Conservation (phyloP, 2,329 filamentous ascomycete genomes). For the Venturiaceae sp. region DNA sequence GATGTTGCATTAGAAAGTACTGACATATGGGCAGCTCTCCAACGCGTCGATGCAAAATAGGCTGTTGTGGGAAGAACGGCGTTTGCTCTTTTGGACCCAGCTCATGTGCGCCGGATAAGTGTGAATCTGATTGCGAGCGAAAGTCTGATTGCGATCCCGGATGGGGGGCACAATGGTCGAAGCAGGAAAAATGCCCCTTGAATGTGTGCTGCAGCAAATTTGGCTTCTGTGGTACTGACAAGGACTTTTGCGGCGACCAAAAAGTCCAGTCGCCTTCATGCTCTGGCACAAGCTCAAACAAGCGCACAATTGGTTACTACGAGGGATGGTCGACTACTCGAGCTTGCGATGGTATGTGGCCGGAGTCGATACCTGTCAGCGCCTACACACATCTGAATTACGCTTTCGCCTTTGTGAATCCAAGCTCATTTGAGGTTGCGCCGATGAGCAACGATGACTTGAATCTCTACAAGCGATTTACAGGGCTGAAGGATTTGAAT, state of each 20-base stretch:
- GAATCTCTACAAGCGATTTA: background rate
- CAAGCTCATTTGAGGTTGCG: slow-evolving; percentile 14
- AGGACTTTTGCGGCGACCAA: too few species aligned
- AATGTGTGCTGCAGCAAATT: slow-evolving; percentile 14
- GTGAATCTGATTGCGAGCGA: too few species aligned
- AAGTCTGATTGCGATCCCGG: too few species aligned
- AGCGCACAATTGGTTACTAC: slow-evolving; percentile 10
- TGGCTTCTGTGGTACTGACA: slow-evolving; percentile 8
- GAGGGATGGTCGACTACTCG: slow-evolving; percentile 1
- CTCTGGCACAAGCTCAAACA: background rate
- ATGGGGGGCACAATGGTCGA: too few species aligned
- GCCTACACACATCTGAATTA: slow-evolving; percentile 19
- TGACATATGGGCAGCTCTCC: too few species aligned
- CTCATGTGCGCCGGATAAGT: too few species aligned
- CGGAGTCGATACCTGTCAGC: slow-evolving; percentile 14
- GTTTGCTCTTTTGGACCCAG: too few species aligned
- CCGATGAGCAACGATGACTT: slow-evolving; percentile 13
- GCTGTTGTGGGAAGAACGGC: too few species aligned
- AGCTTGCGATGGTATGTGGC: slow-evolving; percentile 15
- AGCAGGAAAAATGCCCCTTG: too few species aligned
- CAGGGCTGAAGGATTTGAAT: slow-evolving; percentile 8
- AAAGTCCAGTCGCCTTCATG: too few species aligned
- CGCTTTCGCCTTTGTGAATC: slow-evolving; percentile 13
- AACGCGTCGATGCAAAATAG: too few species aligned
- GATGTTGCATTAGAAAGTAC: too few species aligned